Evolutionary conservation across 306 rosid species (phyloP).

Genomic region (Betula pendula): DNA sequence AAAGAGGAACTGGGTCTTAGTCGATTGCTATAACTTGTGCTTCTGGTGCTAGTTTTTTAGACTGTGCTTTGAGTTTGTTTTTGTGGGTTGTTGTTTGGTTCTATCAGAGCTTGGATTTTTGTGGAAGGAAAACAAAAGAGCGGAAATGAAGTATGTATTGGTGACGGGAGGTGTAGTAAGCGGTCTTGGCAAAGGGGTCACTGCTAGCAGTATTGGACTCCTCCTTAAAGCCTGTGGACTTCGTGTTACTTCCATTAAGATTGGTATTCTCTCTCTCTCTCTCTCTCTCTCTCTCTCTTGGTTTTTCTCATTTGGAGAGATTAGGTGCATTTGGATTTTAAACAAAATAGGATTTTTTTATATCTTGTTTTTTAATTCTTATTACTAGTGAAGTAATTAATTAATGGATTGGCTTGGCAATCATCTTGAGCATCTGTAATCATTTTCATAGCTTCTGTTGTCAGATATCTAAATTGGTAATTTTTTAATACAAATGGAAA

Average conservation of each 20-base stretch:
- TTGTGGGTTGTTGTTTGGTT: conserved; percentile 32
- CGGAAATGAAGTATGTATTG: conserved; percentile 77
- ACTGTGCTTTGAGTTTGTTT: conserved; percentile 8
- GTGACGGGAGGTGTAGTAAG: conserved; percentile 97
- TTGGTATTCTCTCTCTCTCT: conserved; percentile 61
- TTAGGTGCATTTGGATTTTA: neutral
- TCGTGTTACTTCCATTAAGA: conserved; percentile 82
- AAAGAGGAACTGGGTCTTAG: conserved; percentile 40
- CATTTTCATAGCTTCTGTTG: neutral
- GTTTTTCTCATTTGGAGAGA: neutral
- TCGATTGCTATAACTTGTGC: conserved; percentile 16
- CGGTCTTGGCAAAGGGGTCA: conserved; percentile 93
- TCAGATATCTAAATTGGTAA: neutral
- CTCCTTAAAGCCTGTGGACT: conserved; percentile 84
- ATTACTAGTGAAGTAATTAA: neutral
- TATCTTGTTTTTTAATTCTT: neutral
- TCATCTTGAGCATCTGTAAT: neutral
- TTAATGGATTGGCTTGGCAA: neutral
- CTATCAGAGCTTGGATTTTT: conserved; percentile 29
- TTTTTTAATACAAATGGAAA: neutral
- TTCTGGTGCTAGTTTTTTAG: conserved; percentile 14
- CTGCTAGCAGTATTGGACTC: conserved; percentile 83
- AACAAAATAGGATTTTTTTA: neutral
- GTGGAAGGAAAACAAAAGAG: conserved; percentile 4
- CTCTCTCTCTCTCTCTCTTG: neutral